Evolutionary conservation across 1,284 basidiomycete species (phyloP).

Genomic region (Anthracocystis walkeri): DNA sequence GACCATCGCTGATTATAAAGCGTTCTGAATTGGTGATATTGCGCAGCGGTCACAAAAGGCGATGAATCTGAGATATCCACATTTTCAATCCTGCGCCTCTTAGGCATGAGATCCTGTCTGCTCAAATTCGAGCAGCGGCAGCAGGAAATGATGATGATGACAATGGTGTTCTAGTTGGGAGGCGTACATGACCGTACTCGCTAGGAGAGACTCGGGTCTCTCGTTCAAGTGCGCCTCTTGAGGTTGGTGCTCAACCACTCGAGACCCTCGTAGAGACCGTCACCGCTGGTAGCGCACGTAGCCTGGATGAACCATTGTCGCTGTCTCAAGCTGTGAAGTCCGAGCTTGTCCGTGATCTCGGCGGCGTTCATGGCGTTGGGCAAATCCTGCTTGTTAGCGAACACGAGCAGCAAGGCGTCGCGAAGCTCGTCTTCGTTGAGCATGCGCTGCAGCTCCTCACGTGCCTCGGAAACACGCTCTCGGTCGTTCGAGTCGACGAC

Average conservation of each 20-base stretch:
- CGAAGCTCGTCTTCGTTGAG: conserved; percentile 99
- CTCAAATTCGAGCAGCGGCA: conserved; percentile 27
- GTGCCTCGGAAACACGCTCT: conserved; percentile 98
- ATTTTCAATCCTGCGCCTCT: conserved; percentile 47
- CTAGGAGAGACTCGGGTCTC: conserved; percentile 15
- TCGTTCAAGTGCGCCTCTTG: conserved; percentile 79
- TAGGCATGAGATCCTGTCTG: conserved; percentile 19
- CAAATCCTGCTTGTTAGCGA: conserved; percentile 99
- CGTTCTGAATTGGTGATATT: conserved; percentile 45
- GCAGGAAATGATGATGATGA: conserved; percentile 29
- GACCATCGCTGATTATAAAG: conserved; percentile 2
- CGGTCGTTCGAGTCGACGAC: conserved; percentile 99
- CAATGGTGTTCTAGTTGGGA: conserved; percentile 26
- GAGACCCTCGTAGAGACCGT: conserved; percentile 95
- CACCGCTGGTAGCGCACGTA: conserved; percentile 97
- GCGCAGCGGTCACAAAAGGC: conserved; percentile 21
- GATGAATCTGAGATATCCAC: conserved; percentile 39
- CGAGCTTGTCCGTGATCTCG: conserved; percentile 99
- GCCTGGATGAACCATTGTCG: conserved; percentile 93
- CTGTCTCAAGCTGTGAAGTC: conserved; percentile 94
- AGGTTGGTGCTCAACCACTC: conserved; percentile 82
- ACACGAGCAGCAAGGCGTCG: conserved; percentile 97
- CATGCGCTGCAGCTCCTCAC: conserved; percentile 99
- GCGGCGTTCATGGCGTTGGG: conserved; percentile 99
- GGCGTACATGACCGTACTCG: conserved; percentile 15